Evolutionary conservation across 164 flowering plant species (phyloP), one percentile per base, ranked within the genome.

Genomic region (Warburgia ugandensis): DNA sequence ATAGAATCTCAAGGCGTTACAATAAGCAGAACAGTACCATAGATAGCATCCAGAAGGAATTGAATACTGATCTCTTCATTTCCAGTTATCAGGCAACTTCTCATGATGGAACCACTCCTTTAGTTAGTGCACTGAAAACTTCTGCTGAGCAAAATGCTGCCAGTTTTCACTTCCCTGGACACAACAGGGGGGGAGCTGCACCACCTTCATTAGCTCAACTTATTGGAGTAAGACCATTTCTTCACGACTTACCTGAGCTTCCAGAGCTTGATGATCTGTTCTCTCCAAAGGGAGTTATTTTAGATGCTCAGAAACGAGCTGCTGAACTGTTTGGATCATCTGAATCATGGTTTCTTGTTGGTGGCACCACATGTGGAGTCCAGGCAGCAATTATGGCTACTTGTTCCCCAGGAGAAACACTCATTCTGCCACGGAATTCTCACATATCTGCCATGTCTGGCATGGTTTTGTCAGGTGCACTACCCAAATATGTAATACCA

Each of bases 81-180:
- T 29, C 56, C 14, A 31, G 21, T 21, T 45, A 33, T 6, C 37
- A 3, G 22, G 11, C 29, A 19, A 21, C 47, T 19, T 17, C 7
- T 27, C 52, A 20, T 45, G 31, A 46, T 29, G 29, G n/a, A 30
- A 29, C 44, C 8, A 73, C 86, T 42, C 90, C 90, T 25, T 59
- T 84, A 38, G 80, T 84, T 48, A 54, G 59, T 68, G 89, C 96
- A 29, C 41, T 87, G 50, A 66, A 78, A 69, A 45, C 65, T 52
- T 75, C 85, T 22, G 89, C 85, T 4, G 56, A 70, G 46, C 66
- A 73, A 60, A 60, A 67, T 63, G 79, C 62, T 38, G 89, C 85
- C n/a, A 64, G 75, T 45, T 80, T 87, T 57, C 87, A 84, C 61
- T 87, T 87, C 56, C 96, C 92, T 0, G 96, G 96, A 10, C 96